Base-by-base conservation (phyloP, 768 basidiomycete species). In the Tephrocybe sp. region DNA sequence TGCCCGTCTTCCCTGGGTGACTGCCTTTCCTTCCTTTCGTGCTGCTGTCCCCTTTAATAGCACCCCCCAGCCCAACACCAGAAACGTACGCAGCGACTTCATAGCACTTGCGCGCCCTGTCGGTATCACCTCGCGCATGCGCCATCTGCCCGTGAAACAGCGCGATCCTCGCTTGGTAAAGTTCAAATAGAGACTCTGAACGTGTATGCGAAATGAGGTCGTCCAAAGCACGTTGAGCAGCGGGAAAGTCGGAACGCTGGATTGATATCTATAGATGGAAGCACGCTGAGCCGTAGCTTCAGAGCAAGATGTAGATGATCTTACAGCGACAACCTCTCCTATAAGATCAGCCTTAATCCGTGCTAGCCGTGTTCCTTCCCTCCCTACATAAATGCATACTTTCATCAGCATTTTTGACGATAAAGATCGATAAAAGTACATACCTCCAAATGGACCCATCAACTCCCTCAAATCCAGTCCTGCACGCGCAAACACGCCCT, bases 111-210 rank as follows among this genome's bases (percentile, higher is more conserved):
- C 72, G 57, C 15, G 89, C 88, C 2, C 79, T 73, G 10, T 72
- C 69, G 0, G 68, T 61, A 7, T 78, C 70, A 1, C 80, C 79
- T 3, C 79, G 65, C 1, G 86, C 79, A 61, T 91, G 88, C 4
- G 86, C 83, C 23, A 91, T 77, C 52, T 91, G 86, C 0, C 82
- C 88, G 45, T 87, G 77, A 49, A 84, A 76, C 6, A 91, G 70
- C 4, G 84, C 75, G 10, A 89, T 80, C 3, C 84, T 79, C 0
- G 83, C 75, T 1, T 81, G 70, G 57, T 83, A 89, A 0, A 63
- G 42, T 2, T 63, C 52, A 57, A 86, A 91, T 31, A 88, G 65
- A n/a, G 64, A 60, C 45, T 77, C 62, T 0, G 78, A 80, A 8
- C 86, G 81, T 4, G 80, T 74, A 56, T 86, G 83, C 1, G 87